Conservation (phyloP, 2,329 filamentous ascomycete species). For the Hypoxylon sp. region DNA sequence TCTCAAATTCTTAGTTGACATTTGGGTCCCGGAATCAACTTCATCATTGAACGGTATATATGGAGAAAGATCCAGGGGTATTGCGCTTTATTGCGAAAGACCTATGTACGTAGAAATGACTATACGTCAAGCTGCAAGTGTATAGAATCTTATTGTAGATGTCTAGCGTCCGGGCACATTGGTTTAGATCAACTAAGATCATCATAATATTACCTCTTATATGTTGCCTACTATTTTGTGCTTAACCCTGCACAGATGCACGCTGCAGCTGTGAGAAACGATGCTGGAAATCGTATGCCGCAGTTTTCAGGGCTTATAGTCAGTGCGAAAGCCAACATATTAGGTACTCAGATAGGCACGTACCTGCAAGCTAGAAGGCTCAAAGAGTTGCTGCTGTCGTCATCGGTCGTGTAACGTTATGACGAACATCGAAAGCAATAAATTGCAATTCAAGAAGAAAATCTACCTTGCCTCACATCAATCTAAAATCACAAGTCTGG, state of each 20-base stretch:
- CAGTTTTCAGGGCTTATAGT: background rate
- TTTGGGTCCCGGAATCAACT: background rate
- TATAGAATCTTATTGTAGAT: background rate
- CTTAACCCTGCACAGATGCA: background rate
- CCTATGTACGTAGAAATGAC: background rate
- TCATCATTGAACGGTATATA: background rate
- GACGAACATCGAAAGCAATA: constrained; percentile 1
- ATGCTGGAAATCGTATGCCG: constrained; percentile 5
- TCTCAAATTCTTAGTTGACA: background rate
- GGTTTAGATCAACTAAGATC: constrained; percentile 35
- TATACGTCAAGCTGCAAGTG: constrained; percentile 8
- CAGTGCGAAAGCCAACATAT: background rate
- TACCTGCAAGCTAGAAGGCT: constrained; percentile 4
- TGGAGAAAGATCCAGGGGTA: background rate
- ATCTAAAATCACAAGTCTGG: background rate
- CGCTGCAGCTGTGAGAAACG: constrained; percentile 1
- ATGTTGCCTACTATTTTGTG: constrained; percentile 9
- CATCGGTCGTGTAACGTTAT: background rate
- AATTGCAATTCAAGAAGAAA: background rate
- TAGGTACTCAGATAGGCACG: background rate
- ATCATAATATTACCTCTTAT: constrained; percentile 19
- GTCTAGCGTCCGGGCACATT: constrained; percentile 18
- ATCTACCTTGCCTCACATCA: background rate
- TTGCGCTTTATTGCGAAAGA: background rate
- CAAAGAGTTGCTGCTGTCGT: constrained; percentile 17